These are phyloP conservation scores for Sordaria brevicollis DNA, from an alignment of 495 filamentous ascomycete species.

Conservation along the genomic window DNA sequence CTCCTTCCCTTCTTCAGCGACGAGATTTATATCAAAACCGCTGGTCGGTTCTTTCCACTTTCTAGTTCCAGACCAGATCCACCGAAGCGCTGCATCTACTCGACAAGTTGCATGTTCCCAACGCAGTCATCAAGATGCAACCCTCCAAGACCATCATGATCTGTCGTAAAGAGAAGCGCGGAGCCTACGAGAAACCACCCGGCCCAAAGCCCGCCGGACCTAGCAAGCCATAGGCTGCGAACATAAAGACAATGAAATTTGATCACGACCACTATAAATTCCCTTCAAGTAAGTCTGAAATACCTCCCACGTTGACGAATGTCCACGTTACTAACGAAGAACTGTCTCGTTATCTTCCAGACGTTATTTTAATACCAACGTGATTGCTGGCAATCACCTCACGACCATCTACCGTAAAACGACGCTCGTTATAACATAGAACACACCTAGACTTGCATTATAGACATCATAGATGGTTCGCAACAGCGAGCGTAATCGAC, in stretches of 20 bases:
- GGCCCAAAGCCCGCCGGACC: neutral
- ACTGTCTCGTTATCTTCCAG: neutral
- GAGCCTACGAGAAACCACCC: neutral
- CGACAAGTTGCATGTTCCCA: neutral
- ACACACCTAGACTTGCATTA: neutral
- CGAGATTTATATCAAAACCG: neutral
- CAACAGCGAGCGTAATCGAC: neutral
- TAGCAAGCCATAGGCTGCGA: neutral
- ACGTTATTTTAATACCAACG: neutral
- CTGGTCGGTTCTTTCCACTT: neutral
- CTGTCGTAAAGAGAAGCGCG: neutral
- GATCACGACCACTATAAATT: neutral
- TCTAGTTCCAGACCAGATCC: neutral
- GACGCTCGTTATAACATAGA: neutral
- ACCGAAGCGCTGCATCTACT: neutral
- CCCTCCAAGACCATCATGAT: neutral
- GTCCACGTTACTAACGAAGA: neutral
- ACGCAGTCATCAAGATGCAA: neutral
- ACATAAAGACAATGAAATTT: neutral
- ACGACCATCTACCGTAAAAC: neutral
- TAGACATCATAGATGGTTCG: neutral
- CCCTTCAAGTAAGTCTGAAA: neutral
- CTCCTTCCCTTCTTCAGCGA: neutral
- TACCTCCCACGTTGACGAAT: neutral
- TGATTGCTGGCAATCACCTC: neutral